These are phyloP conservation scores for Chrysoporthe cubensis DNA, from an alignment of 2,329 filamentous ascomycete genomes.

Conservation along the genomic window DNA sequence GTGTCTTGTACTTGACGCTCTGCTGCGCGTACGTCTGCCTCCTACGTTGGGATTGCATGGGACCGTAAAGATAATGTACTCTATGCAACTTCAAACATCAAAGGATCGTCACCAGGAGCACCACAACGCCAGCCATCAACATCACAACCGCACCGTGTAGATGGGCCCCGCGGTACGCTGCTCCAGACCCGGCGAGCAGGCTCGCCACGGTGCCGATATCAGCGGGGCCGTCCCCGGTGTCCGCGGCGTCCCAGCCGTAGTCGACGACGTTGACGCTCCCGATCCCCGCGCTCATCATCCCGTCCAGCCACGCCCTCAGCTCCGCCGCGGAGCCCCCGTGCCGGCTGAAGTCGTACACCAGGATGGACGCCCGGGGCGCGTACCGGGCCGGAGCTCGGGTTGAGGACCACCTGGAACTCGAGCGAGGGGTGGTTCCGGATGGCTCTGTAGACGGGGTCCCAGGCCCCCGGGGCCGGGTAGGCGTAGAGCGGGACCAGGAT, in stretches of 20 bases:
- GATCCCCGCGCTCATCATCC: conserved; percentile 3
- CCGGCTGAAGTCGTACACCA: background rate
- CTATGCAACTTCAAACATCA: background rate
- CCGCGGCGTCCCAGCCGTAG: conserved; percentile 3
- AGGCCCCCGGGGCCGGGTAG: conserved; percentile 7
- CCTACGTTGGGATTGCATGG: no score
- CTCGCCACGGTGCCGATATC: background rate
- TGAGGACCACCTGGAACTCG: conserved; percentile 22
- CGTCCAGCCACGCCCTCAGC: conserved; percentile 10
- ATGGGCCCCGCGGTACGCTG: no score
- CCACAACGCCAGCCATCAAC: background rate
- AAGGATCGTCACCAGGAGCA: background rate
- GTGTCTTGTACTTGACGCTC: no score
- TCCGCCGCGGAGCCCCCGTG: background rate
- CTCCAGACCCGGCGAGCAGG: background rate
- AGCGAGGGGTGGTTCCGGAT: conserved; percentile 14
- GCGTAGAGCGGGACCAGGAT: conserved; percentile 12
- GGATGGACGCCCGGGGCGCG: conserved; percentile 8
- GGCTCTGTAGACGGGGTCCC: conserved; percentile 6
- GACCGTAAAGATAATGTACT: no score
- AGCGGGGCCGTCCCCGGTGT: background rate
- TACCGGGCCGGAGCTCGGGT: conserved; percentile 20
- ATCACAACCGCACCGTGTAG: background rate
- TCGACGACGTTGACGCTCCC: conserved; percentile 7
- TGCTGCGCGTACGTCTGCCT: no score